phyloP scores from a whole-genome alignment of 495 filamentous ascomycete species.

The Alectoria sarmentosa region DNA sequence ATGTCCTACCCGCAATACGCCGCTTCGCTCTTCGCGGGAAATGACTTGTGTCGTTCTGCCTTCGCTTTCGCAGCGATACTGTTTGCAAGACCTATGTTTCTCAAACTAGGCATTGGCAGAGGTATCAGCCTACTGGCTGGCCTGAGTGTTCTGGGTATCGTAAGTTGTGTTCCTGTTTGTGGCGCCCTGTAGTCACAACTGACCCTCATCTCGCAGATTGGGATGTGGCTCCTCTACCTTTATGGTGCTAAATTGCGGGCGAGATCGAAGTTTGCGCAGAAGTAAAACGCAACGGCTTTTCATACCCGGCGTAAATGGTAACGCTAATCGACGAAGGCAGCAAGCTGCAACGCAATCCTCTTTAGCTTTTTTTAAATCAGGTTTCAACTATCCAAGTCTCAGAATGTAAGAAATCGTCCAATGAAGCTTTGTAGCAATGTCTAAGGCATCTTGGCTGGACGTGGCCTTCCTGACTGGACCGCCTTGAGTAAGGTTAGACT shows the following conservation, averaged over 20 bases:
- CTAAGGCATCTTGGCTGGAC: no score
- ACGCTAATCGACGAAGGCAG: not conserved
- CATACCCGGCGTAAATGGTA: not conserved
- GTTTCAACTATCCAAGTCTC: not conserved
- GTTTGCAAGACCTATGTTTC: constrained; percentile 50
- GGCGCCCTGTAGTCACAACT: not conserved
- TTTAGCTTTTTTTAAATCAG: not conserved
- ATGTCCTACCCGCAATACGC: constrained; percentile 54
- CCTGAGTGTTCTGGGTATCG: constrained; percentile 30
- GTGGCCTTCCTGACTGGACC: no score
- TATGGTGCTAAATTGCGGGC: not conserved
- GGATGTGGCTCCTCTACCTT: constrained; percentile 1
- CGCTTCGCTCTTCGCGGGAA: constrained; percentile 54
- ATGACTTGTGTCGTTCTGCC: constrained; percentile 50
- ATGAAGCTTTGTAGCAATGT: not conserved
- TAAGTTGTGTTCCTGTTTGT: not conserved
- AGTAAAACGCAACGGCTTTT: not conserved
- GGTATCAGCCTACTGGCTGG: constrained; percentile 51
- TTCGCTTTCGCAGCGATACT: constrained; percentile 52
- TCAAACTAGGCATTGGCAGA: constrained; percentile 48
- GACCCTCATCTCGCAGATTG: not conserved
- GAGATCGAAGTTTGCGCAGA: not conserved
- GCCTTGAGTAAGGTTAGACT: no score
- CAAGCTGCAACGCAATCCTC: not conserved
- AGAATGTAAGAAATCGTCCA: not conserved